Percentiles rank a stretch among this genome's conserved stretches.
Conservation (phyloP, 192 early-diverging fungal species). For the Mortierella antarctica region DNA sequence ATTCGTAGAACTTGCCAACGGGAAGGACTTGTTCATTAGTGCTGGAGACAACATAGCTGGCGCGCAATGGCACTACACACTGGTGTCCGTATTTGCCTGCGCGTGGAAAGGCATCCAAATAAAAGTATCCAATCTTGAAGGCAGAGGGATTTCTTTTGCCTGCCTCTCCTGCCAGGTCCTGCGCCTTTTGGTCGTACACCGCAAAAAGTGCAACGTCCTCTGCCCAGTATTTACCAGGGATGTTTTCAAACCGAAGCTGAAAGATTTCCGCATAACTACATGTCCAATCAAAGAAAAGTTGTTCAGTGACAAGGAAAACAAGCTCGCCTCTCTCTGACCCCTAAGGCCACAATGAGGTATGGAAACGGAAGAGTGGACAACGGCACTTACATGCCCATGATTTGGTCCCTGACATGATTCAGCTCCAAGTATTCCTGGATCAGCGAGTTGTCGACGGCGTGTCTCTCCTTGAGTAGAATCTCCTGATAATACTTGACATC, state of each 20-base stretch:
- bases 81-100: slow-evolving; percentile 82
- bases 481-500: slow-evolving; percentile 82
- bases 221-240: slow-evolving; percentile 74
- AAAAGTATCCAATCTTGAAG: slow-evolving; percentile 52
- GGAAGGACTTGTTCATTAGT: slow-evolving; percentile 43
- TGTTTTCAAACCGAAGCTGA: slow-evolving; percentile 73
- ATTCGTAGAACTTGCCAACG: slow-evolving; percentile 14
- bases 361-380: too few species aligned
- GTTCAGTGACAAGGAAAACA: background rate
- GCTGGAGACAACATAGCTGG: slow-evolving; percentile 67
- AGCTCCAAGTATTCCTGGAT: slow-evolving; percentile 82
- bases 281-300: background rate
- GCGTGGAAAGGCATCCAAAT: slow-evolving; percentile 76
- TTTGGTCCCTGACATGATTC: slow-evolving; percentile 67
- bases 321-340: background rate
- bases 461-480: slow-evolving; percentile 76
- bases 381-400: slow-evolving; percentile 39
- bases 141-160: slow-evolving; percentile 10
- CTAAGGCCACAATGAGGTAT: slow-evolving; percentile 15
- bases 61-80: slow-evolving; percentile 82
- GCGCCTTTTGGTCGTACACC: slow-evolving; percentile 74
- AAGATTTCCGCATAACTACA: slow-evolving; percentile 81
- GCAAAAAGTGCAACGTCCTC: slow-evolving; percentile 83
- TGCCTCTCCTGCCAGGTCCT: slow-evolving; percentile 41
- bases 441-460: slow-evolving; percentile 79